Percentiles rank a stretch among this genome's conserved stretches.
Evolutionary conservation across 805 yeast species (phyloP).

Genomic region (Deakozyma indianensis): DNA sequence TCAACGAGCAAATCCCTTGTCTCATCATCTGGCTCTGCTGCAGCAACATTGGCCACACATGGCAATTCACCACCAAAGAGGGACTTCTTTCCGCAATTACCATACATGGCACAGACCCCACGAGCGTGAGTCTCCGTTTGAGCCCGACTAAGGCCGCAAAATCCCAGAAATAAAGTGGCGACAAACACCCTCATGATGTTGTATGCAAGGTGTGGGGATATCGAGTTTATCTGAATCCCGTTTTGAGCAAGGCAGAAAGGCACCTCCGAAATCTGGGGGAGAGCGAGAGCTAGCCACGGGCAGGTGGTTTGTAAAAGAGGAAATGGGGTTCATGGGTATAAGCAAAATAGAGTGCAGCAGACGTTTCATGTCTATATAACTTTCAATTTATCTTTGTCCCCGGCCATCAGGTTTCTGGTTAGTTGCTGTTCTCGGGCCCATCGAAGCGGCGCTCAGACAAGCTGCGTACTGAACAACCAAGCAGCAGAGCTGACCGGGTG

Average conservation of each 20-base stretch:
- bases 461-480: too few species aligned
- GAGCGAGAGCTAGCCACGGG: background rate
- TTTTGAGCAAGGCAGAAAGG: too few species aligned
- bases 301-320: background rate
- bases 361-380: too few species aligned
- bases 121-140: slow-evolving; percentile 9
- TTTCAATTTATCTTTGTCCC: too few species aligned
- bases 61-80: slow-evolving; percentile 72
- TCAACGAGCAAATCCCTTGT: slow-evolving; percentile 32
- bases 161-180: background rate
- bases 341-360: too few species aligned
- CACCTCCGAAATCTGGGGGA: background rate
- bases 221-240: too few species aligned
- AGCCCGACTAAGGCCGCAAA: background rate
- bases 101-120: slow-evolving; percentile 19
- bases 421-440: too few species aligned
- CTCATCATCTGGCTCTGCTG: slow-evolving; percentile 32
- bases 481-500: too few species aligned
- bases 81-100: slow-evolving; percentile 61
- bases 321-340: too few species aligned
- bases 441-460: too few species aligned
- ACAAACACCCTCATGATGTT: background rate
- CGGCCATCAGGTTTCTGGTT: too few species aligned
- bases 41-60: slow-evolving; percentile 44
- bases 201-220: too few species aligned